Conservation (phyloP, 2,329 filamentous ascomycete genomes). For the Scytalidium sp. region DNA sequence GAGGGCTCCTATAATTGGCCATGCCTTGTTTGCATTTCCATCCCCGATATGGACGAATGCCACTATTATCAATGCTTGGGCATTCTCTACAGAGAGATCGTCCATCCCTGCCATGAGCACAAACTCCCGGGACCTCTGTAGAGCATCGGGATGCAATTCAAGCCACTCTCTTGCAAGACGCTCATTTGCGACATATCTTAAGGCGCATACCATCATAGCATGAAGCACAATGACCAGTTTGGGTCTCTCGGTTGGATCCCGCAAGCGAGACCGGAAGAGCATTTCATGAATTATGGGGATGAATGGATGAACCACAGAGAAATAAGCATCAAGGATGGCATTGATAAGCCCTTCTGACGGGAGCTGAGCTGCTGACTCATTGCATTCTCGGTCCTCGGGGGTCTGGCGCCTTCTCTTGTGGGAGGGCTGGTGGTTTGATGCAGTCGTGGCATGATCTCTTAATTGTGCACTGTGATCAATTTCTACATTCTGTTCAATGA, state of each 20-base stretch:
- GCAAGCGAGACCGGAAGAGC: slow-evolving; percentile 6
- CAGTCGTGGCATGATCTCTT: no score
- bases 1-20: slow-evolving; percentile 35
- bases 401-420: no score
- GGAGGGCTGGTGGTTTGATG: no score
- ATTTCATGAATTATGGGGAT: slow-evolving; percentile 16
- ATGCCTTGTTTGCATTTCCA: slow-evolving; percentile 28
- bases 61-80: slow-evolving; percentile 34
- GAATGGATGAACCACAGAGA: slow-evolving; percentile 14
- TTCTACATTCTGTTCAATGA: no score
- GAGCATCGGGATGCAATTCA: slow-evolving; percentile 2
- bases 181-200: slow-evolving; percentile 3
- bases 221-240: slow-evolving; percentile 7
- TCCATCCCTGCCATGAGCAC: slow-evolving; percentile 31
- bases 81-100: slow-evolving; percentile 31
- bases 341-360: slow-evolving; percentile 7
- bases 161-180: background rate
- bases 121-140: slow-evolving; percentile 14
- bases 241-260: slow-evolving; percentile 1
- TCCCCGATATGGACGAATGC: slow-evolving; percentile 31
- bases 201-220: slow-evolving; percentile 8
- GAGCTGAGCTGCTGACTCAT: background rate
- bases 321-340: slow-evolving; percentile 12
- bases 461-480: no score
- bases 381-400: background rate